These are phyloP conservation scores for Endocarpon pusillum DNA, from an alignment of 495 filamentous ascomycete species.

Conservation along the genomic window DNA sequence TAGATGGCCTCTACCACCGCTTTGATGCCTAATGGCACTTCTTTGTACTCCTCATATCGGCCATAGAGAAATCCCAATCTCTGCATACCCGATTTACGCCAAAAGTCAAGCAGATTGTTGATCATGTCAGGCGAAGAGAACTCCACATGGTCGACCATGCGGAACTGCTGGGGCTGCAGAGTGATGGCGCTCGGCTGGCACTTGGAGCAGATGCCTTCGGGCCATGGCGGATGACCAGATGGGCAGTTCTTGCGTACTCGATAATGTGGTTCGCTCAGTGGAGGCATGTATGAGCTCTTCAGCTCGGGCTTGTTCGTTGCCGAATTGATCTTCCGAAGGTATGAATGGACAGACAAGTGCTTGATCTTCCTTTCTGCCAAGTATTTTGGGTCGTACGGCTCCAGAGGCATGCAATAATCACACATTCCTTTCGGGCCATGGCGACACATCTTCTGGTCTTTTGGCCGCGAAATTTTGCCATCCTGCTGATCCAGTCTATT, in stretches of 20 bases:
- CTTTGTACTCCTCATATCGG: slow-evolving; percentile 74
- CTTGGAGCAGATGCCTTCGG: slow-evolving; percentile 96
- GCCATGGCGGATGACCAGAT: slow-evolving; percentile 82
- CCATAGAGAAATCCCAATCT: slow-evolving; percentile 85
- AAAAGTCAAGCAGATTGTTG: slow-evolving; percentile 77
- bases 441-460: slow-evolving; percentile 78
- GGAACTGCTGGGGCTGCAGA: slow-evolving; percentile 78
- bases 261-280: slow-evolving; percentile 84
- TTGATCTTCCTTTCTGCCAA: slow-evolving; percentile 95
- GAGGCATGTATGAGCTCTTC: slow-evolving; percentile 85
- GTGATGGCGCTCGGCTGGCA: slow-evolving; percentile 97
- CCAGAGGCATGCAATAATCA: slow-evolving; percentile 96
- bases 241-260: slow-evolving; percentile 79
- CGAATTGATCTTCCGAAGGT: slow-evolving; percentile 85
- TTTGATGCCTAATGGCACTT: slow-evolving; percentile 87
- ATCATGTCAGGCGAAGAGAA: slow-evolving; percentile 70
- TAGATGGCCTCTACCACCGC: slow-evolving; percentile 97
- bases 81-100: slow-evolving; percentile 66
- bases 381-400: slow-evolving; percentile 79
- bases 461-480: slow-evolving; percentile 72
- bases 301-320: slow-evolving; percentile 91
- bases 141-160: slow-evolving; percentile 99
- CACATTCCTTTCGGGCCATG: slow-evolving; percentile 97
- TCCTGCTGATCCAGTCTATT: slow-evolving; percentile 71
- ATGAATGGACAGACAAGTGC: slow-evolving; percentile 88